Percentiles rank a stretch among this genome's conserved stretches.
Evolutionary conservation across 257 asterid species (phyloP).

Genomic region (Solanum acaule): DNA sequence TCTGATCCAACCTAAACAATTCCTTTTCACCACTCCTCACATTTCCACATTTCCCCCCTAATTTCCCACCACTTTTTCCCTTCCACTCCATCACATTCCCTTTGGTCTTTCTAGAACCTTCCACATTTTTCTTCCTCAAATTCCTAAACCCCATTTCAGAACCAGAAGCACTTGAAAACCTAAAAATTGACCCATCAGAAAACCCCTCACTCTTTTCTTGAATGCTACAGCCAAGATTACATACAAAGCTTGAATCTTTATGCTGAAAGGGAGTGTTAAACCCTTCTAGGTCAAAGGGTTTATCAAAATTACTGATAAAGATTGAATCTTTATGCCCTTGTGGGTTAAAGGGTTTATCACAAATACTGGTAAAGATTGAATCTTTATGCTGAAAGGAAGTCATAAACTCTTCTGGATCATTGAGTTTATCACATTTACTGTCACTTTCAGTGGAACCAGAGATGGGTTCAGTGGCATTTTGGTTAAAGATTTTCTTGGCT

Average conservation of each 20-base stretch:
- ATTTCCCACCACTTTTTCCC: slow-evolving; percentile 30
- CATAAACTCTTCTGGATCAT: neutral
- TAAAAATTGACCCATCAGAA: slow-evolving; percentile 32
- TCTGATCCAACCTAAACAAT: slow-evolving; percentile 8
- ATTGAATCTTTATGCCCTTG: slow-evolving; percentile 7
- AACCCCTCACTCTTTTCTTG: slow-evolving; percentile 7
- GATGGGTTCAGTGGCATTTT: slow-evolving; percentile 18
- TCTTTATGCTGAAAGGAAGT: slow-evolving; percentile 5
- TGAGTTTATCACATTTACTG: neutral
- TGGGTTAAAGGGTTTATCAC: neutral
- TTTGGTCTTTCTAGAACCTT: slow-evolving; percentile 8
- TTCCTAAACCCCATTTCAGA: slow-evolving; percentile 13
- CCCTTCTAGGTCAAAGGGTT: neutral
- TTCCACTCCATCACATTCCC: slow-evolving; percentile 14
- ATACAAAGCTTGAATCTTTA: slow-evolving; percentile 5
- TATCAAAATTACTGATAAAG: neutral
- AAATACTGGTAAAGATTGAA: neutral
- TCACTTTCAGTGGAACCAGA: neutral
- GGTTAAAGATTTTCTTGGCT: slow-evolving; percentile 47
- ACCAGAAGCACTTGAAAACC: slow-evolving; percentile 40
- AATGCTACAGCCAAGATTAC: neutral
- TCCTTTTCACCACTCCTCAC: slow-evolving; percentile 13
- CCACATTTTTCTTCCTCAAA: slow-evolving; percentile 21
- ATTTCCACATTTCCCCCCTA: slow-evolving; percentile 21
- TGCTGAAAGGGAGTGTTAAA: neutral